Conservation (phyloP, 352 stramenopile species). For the Phytophthora hibernalis region DNA sequence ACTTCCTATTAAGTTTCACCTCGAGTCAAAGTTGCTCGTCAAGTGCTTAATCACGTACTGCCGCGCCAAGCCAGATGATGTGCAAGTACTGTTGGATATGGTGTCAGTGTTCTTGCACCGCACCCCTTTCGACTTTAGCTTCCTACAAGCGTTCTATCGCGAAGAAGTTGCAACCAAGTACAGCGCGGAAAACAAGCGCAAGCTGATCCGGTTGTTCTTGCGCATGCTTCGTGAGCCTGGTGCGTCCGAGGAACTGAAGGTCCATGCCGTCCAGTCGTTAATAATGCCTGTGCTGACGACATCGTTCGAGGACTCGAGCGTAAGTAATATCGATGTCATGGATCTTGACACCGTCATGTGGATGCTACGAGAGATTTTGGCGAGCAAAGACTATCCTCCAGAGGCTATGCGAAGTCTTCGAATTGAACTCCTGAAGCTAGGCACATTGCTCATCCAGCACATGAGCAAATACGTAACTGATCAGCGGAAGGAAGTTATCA, state of each 20-base stretch:
- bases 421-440: conserved; percentile 95
- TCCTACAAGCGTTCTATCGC: conserved; percentile 92
- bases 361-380: conserved; percentile 90
- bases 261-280: conserved; percentile 93
- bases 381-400: conserved; percentile 79
- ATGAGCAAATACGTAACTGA: conserved; percentile 93
- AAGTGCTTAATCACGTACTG: conserved; percentile 97
- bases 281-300: conserved; percentile 93
- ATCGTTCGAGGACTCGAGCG: conserved; percentile 82
- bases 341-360: conserved; percentile 88
- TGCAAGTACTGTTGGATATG: conserved; percentile 97
- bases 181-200: conserved; percentile 74
- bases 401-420: conserved; percentile 82
- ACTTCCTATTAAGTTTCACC: conserved; percentile 92
- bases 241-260: conserved; percentile 91
- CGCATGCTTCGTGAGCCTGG: conserved; percentile 81
- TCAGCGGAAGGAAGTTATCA: conserved; percentile 97
- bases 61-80: conserved; percentile 91
- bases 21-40: conserved; percentile 95
- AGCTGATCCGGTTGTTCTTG: conserved; percentile 91
- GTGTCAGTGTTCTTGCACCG: conserved; percentile 95
- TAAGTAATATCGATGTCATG: conserved; percentile 88
- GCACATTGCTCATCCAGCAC: conserved; percentile 96
- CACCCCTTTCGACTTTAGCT: conserved; percentile 94
- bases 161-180: conserved; percentile 83